Evolutionary conservation across 1,284 basidiomycete genomes (phyloP), one percentile per base, ranked within the genome.

Genomic region (Fomitopsis schrenkii): DNA sequence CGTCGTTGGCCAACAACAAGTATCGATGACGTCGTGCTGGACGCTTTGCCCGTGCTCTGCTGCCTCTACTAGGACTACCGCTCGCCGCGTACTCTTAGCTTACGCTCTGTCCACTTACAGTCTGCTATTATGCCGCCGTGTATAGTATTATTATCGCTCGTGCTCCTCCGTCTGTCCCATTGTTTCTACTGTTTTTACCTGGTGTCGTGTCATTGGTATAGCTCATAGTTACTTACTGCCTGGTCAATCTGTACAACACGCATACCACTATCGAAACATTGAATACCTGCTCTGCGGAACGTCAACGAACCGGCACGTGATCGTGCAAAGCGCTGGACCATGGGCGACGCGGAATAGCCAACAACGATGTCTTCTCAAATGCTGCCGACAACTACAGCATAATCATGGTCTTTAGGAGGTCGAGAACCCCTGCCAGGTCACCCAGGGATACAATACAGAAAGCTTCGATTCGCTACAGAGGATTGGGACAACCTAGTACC

Each of bases 1-100:
- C 72, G 10, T 69, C 71, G 38, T 71, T 72, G 48, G 66, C 68
- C 28, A 72, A 74, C 52, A 71, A 70, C 57, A 72, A 72, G 62
- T 70, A 71, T 59, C 71, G 71, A 66, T 72, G 69, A 72, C 67
- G 52, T 48, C 28, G 48, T 33, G 26, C 48, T 50, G 54, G 5
- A 33, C 41, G 40, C 17, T 30, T 22, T 56, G 36, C 48, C 46
- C 28, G 33, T 58, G 46, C 44, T 55, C 36, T 19, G 46, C 33
- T 26, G 50, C 59, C 30, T 14, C 46, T 38, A 26, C 57, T 15
- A 40, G 35, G 36, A 40, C 52, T 15, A 26, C 35, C 35, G 19
- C 36, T 17, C 5, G 15, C 26, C 22, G 30, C 52, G 56, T 38
- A 45, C 30, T 36, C 26, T 48, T 57, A 48, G 56, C 33, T 41